Evolutionary conservation across 164 flowering plant species (phyloP).

Genomic region (Liquidambar formosana): DNA sequence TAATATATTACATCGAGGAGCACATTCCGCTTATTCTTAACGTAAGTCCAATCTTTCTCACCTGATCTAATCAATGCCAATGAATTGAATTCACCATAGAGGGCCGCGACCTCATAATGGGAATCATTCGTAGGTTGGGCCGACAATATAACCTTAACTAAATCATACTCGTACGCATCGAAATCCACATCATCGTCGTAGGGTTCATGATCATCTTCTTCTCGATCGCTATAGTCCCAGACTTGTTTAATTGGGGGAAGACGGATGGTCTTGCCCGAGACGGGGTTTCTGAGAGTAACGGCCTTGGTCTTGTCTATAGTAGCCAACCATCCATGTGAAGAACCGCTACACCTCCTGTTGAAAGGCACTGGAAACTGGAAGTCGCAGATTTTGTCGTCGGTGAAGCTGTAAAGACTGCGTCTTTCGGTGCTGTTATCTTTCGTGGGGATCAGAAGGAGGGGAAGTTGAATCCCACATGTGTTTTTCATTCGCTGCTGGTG

Average conservation of each 20-base stretch:
- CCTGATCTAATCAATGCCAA: too few relatives aligned
- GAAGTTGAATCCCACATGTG: not conserved
- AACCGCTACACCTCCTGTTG: not conserved
- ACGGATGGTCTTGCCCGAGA: not conserved
- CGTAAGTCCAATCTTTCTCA: not conserved
- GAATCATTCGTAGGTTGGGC: too few relatives aligned
- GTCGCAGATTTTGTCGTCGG: not conserved
- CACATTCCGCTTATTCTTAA: too few relatives aligned
- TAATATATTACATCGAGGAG: not conserved
- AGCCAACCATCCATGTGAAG: constrained; percentile 5
- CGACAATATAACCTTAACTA: too few relatives aligned
- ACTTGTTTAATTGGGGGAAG: too few relatives aligned
- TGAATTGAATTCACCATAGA: too few relatives aligned
- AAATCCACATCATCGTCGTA: too few relatives aligned
- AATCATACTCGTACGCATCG: too few relatives aligned
- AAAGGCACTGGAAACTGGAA: not conserved
- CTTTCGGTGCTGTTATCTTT: not conserved
- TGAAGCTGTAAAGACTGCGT: not conserved
- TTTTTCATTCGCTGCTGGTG: too few relatives aligned
- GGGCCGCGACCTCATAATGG: too few relatives aligned
- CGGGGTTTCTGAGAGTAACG: not conserved
- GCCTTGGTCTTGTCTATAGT: not conserved
- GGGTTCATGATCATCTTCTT: too few relatives aligned
- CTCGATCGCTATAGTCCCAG: too few relatives aligned
- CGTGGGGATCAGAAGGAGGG: not conserved